These are phyloP conservation scores for Microdochium paspali DNA, from an alignment of 2,329 filamentous ascomycete species.

Conservation along the genomic window DNA sequence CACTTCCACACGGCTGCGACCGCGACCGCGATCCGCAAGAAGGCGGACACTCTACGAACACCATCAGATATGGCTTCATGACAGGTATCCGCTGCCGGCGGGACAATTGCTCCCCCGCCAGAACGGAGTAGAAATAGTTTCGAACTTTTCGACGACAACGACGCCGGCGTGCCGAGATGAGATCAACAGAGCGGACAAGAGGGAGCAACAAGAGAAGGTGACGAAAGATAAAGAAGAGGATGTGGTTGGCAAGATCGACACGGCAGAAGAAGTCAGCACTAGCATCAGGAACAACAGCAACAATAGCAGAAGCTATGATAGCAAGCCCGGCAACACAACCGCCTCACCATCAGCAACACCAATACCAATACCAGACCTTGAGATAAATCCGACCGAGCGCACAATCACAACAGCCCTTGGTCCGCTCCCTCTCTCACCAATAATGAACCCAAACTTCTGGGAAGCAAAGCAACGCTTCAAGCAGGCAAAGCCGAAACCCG, in stretches of 20 bases:
- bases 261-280: not conserved
- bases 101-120: too few relatives aligned
- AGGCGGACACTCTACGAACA: too few relatives aligned
- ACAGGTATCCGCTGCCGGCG: too few relatives aligned
- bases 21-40: too few relatives aligned
- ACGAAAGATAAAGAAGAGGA: too few relatives aligned
- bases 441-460: constrained; percentile 42
- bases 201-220: not conserved
- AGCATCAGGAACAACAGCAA: not conserved
- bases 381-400: constrained; percentile 28
- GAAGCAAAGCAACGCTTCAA: constrained; percentile 31
- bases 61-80: too few relatives aligned
- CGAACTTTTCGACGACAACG: too few relatives aligned
- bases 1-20: too few relatives aligned
- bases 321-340: constrained; percentile 4
- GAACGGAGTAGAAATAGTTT: too few relatives aligned
- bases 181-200: not conserved
- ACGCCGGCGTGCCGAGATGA: not conserved
- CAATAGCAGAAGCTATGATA: not conserved
- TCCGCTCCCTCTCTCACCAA: constrained; percentile 40
- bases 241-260: too few relatives aligned
- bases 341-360: not conserved
- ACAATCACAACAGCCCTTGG: constrained; percentile 35
- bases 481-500: constrained; percentile 23
- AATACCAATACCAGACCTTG: constrained; percentile 11